Evolutionary conservation across 2,329 filamentous ascomycete species (phyloP).

Genomic region (Phialocephala sp.): DNA sequence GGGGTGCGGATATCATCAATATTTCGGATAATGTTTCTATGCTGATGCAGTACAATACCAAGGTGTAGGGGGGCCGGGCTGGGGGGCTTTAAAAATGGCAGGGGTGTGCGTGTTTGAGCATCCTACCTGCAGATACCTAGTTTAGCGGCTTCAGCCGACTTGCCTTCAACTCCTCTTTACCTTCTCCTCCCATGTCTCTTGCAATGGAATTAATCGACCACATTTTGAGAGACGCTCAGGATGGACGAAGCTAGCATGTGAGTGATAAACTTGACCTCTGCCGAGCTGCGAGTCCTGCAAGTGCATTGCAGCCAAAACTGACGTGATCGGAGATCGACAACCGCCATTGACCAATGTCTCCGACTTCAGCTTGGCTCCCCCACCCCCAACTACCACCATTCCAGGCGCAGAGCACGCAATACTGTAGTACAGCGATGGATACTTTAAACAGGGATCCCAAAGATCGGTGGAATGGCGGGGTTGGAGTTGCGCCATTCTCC

Average conservation of each 20-base stretch:
- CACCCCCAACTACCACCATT: neutral
- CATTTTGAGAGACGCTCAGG: no score
- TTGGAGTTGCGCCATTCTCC: neutral
- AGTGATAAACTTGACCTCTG: neutral
- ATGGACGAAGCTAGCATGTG: neutral
- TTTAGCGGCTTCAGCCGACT: neutral
- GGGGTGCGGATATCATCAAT: no score
- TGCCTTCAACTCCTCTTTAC: neutral
- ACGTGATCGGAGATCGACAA: slow-evolving; percentile 14
- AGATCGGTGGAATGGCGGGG: neutral
- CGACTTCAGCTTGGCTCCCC: neutral
- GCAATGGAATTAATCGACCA: neutral
- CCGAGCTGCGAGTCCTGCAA: neutral
- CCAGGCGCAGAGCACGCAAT: neutral
- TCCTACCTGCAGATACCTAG: no score
- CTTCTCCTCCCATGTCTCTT: no score
- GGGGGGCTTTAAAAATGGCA: no score
- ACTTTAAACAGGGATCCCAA: neutral
- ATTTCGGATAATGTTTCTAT: no score
- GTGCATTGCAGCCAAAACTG: slow-evolving; percentile 7
- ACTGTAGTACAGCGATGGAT: neutral
- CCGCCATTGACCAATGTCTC: neutral
- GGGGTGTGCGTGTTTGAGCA: no score
- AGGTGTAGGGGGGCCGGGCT: no score
- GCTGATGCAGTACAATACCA: no score